Percentiles rank a stretch among this genome's conserved stretches.
Conservation (phyloP, 2,329 filamentous ascomycete genomes). For the Penicillium corylophilum region DNA sequence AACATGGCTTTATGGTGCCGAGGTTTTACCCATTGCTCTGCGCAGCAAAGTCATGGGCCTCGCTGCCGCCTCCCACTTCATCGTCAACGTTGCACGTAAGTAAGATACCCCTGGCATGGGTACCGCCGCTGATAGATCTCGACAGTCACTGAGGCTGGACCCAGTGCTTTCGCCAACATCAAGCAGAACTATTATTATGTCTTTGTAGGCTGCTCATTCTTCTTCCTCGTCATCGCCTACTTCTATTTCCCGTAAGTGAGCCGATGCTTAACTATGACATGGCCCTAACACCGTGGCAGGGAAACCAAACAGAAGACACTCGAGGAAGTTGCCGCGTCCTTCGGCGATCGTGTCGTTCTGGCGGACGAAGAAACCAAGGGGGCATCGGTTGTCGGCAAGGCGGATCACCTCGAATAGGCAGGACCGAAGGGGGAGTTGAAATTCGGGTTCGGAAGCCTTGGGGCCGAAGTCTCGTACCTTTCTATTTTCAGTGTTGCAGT, state of each 20-base stretch:
- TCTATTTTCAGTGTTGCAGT: background rate
- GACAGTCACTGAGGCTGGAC: slow-evolving; percentile 53
- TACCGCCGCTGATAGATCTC: background rate
- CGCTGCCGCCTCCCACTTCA: slow-evolving; percentile 54
- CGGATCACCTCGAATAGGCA: slow-evolving; percentile 18
- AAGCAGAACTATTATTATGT: slow-evolving; percentile 62
- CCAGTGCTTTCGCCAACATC: slow-evolving; percentile 57
- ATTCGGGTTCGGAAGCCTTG: background rate
- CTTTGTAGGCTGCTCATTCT: slow-evolving; percentile 53
- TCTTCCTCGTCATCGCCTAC: slow-evolving; percentile 55
- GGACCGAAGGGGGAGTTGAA: background rate
- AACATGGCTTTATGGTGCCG: slow-evolving; percentile 57
- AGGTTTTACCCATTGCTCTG: slow-evolving; percentile 54
- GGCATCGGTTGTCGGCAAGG: slow-evolving; percentile 25
- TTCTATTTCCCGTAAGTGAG: slow-evolving; percentile 53
- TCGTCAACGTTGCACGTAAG: slow-evolving; percentile 54
- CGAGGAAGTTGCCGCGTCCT: slow-evolving; percentile 51
- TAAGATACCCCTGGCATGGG: background rate
- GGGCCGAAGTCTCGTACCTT: background rate
- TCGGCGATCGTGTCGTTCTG: slow-evolving; percentile 48
- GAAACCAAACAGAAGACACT: slow-evolving; percentile 51
- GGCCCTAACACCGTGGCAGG: slow-evolving; percentile 20
- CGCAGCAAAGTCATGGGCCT: slow-evolving; percentile 58
- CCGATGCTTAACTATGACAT: background rate
- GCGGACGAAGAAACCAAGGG: slow-evolving; percentile 27